Base-by-base conservation (phyloP, 2,329 filamentous ascomycete genomes). In the Paecilomyces niveus region DNA sequence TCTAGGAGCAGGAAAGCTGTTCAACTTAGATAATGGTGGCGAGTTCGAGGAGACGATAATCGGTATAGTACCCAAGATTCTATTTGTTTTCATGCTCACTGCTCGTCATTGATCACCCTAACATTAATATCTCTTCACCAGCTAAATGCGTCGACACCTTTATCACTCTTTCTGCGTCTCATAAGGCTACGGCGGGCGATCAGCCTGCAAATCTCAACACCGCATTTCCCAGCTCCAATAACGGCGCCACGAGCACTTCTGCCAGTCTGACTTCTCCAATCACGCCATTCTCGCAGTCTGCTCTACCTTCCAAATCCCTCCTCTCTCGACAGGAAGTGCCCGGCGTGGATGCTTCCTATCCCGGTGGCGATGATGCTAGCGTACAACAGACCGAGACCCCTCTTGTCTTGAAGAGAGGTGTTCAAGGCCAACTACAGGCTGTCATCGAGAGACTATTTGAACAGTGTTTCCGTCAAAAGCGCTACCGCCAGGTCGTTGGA, bases 11-110 rank as follows among this genome's bases (percentile, higher is more conserved):
- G 94, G 94, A 61, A 90, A 97, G 72, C 86, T 96, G 54, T 97
- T 99, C 82, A 90, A 95, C 79, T 85, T 97, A 64, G 90, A 97
- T 70, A 84, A 88, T 57, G 88, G 90, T 56, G 89, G 91, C 76
- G 94, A 99, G 80, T 99, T 96, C 71, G 94, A 99, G 76, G 92
- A 99, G 80, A 99, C 94, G 58, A 97, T 99, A 78, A 92, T 97
- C 74, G 93, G 83, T 85, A 76, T 69, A 79, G 73, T 57, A 39
- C 26, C 13, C 3, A 50, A 32, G 11, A 22, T 58, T 2, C 18
- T 22, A 26, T 10, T 55, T 10, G 18, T 15, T 31, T 13, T n/a
- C 13, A 29, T 9, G 8, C 18, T 22, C 29, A 35, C 9, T 54
- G 9, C 39, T 13, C 9, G 7, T 52, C 35, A 18, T 39, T 50